Evolutionary conservation across 345 rosid species (phyloP).

Genomic region (Leavenworthia alabamica): DNA sequence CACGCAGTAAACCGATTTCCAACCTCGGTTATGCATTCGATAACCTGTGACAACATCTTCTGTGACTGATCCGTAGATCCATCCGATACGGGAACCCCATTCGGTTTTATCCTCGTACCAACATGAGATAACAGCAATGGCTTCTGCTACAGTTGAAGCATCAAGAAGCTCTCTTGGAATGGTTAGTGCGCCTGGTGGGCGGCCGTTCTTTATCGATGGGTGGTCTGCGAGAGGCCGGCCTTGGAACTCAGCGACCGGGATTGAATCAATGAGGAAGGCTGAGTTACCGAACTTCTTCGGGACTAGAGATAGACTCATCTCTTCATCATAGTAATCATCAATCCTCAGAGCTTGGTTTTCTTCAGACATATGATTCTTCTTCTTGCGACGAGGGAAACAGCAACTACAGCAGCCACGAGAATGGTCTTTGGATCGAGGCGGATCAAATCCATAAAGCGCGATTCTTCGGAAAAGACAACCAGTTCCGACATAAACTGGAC

Average conservation of each 20-base stretch:
- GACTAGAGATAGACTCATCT: conserved; percentile 58
- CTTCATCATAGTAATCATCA: conserved; percentile 87
- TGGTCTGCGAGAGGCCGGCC: conserved; percentile 99
- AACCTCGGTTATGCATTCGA: conserved; percentile 96
- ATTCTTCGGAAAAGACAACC: conserved; percentile 93
- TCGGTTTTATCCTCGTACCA: conserved; percentile 99
- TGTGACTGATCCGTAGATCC: conserved; percentile 99
- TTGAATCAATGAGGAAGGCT: conserved; percentile 70
- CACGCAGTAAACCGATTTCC: conserved; percentile 97
- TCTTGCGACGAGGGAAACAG: conserved; percentile 54
- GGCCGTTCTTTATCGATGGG: conserved; percentile 87
- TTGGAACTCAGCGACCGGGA: conserved; percentile 89
- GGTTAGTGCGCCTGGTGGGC: conserved; percentile 91
- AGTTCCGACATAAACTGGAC: conserved; percentile 95
- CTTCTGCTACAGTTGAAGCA: conserved; percentile 94
- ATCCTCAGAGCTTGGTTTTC: conserved; percentile 75
- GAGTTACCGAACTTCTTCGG: conserved; percentile 94
- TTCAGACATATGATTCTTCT: conserved; percentile 48
- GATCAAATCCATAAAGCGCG: conserved; percentile 91
- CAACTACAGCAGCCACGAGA: conserved; percentile 63
- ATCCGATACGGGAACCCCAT: conserved; percentile 96
- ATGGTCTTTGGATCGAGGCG: conserved; percentile 72
- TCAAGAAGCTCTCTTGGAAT: conserved; percentile 87
- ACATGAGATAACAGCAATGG: conserved; percentile 93
- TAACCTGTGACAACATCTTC: conserved; percentile 99